Evolutionary conservation across 495 filamentous ascomycete genomes (phyloP), one percentile per base, ranked within the genome.

Genomic region (Endocarpon pusillum): DNA sequence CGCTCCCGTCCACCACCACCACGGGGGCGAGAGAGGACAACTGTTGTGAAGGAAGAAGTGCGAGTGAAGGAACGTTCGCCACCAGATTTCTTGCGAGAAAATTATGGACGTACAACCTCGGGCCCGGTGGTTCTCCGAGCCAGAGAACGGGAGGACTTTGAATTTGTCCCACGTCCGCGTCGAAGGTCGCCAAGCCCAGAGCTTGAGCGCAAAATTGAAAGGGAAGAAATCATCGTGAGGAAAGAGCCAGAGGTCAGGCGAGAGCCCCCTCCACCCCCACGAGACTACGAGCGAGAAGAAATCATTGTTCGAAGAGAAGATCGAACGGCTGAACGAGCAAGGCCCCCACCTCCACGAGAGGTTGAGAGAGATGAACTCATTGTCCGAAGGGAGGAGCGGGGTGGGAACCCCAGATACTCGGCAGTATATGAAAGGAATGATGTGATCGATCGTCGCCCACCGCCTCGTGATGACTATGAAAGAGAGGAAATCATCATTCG

Each of bases 321-420:
- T 25, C 29, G 34, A 7, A 34, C 39, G n/a, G 41, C 45, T 32
- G 14, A 11, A 27, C 37, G 3, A 19, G 9, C 4, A 18, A 21
- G 3, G n/a, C 20, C 24, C 8, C 35, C 45, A n/a, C 48, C 41
- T 25, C 39, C 42, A 21, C 31, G 44, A 21, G 45, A 45, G 11
- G 17, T 44, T 28, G 50, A 51, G 25, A 45, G 50, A 23, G 46
- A 53, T 16, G 50, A 53, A 19, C 33, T 53, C 26, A 41, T 33
- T 10, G 38, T 53, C 30, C 35, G 39, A 11, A 15, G 32, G 10
- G 15, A 21, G 12, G 39, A 42, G 19, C n/a, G n/a, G n/a, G n/a
- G n/a, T n/a, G n/a, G n/a, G n/a, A n/a, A n/a, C n/a, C n/a, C n/a
- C n/a, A n/a, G n/a, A n/a, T n/a, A n/a, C n/a, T n/a, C n/a, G n/a